Evolutionary conservation across 331 rosid genomes (phyloP).

Genomic region (Spiraea crenata): DNA sequence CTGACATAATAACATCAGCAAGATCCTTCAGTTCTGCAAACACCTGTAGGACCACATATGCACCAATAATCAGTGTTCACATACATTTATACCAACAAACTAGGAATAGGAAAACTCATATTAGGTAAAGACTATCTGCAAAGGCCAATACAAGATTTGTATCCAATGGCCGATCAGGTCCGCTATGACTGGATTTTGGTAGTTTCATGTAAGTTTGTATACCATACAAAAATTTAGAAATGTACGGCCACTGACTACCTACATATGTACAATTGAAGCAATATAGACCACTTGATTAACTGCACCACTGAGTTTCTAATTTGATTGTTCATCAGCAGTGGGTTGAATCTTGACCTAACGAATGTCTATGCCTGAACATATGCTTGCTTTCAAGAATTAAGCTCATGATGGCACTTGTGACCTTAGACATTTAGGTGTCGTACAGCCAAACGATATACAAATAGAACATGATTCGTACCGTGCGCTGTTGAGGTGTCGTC

Average conservation of each 20-base stretch:
- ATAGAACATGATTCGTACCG: slow-evolving; percentile 41
- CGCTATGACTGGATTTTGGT: neutral
- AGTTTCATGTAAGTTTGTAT: too few relatives aligned
- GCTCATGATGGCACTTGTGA: too few relatives aligned
- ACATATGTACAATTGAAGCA: too few relatives aligned
- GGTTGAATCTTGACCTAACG: too few relatives aligned
- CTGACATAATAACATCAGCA: slow-evolving; percentile 51
- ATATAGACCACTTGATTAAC: too few relatives aligned
- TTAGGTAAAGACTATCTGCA: neutral
- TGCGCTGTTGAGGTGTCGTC: slow-evolving; percentile 85
- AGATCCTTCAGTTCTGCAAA: slow-evolving; percentile 82
- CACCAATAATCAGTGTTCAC: neutral
- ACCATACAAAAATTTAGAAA: too few relatives aligned
- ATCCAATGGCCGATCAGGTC: neutral
- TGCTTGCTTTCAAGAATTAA: too few relatives aligned
- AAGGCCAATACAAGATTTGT: neutral
- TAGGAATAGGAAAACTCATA: neutral
- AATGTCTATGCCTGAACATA: too few relatives aligned
- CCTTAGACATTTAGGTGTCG: too few relatives aligned
- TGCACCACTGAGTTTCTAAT: too few relatives aligned
- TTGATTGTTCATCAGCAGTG: too few relatives aligned
- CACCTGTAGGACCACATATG: slow-evolving; percentile 51
- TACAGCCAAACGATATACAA: neutral
- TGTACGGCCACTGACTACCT: too few relatives aligned
- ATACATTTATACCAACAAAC: neutral